Evolutionary conservation across 805 yeast genomes (phyloP).

Genomic region (Candida awuae): DNA sequence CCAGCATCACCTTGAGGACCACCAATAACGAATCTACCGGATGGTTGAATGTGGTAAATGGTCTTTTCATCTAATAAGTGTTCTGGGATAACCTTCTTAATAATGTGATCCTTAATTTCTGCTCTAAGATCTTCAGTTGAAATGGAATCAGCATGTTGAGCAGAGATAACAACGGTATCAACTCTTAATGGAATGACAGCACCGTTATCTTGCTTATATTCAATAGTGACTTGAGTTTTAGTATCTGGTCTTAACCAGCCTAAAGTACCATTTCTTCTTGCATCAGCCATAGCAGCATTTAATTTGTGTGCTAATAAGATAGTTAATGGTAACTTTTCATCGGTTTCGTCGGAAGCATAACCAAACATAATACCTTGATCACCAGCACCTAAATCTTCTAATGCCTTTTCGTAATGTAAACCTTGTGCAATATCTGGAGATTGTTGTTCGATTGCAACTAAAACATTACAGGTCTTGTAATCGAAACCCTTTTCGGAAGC

Average conservation of each 20-base stretch:
- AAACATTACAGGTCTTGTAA: slow-evolving; percentile 97
- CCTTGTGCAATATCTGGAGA: slow-evolving; percentile 99
- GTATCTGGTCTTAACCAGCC: slow-evolving; percentile 99
- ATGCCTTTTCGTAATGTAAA: slow-evolving; percentile 89
- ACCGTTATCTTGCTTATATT: slow-evolving; percentile 89
- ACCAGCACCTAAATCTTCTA: slow-evolving; percentile 99
- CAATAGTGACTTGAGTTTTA: slow-evolving; percentile 98
- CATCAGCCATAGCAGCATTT: slow-evolving; percentile 93
- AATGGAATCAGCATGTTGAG: slow-evolving; percentile 96
- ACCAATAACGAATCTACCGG: slow-evolving; percentile 99
- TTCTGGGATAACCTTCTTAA: slow-evolving; percentile 89
- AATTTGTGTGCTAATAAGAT: slow-evolving; percentile 90
- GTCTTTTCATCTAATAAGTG: slow-evolving; percentile 90
- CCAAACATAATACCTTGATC: slow-evolving; percentile 99
- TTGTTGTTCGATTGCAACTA: slow-evolving; percentile 99
- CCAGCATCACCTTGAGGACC: slow-evolving; percentile 99
- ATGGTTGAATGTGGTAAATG: slow-evolving; percentile 96
- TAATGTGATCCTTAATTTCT: slow-evolving; percentile 68
- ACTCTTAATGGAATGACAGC: slow-evolving; percentile 94
- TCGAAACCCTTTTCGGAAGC: slow-evolving; percentile 94
- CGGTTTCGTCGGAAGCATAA: slow-evolving; percentile 98
- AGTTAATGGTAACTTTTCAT: slow-evolving; percentile 94
- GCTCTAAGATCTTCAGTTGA: slow-evolving; percentile 86
- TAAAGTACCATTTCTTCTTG: slow-evolving; percentile 92
- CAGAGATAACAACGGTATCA: slow-evolving; percentile 94